Conservation (phyloP, 2,329 filamentous ascomycete genomes). For the Exserohilum rostratum region DNA sequence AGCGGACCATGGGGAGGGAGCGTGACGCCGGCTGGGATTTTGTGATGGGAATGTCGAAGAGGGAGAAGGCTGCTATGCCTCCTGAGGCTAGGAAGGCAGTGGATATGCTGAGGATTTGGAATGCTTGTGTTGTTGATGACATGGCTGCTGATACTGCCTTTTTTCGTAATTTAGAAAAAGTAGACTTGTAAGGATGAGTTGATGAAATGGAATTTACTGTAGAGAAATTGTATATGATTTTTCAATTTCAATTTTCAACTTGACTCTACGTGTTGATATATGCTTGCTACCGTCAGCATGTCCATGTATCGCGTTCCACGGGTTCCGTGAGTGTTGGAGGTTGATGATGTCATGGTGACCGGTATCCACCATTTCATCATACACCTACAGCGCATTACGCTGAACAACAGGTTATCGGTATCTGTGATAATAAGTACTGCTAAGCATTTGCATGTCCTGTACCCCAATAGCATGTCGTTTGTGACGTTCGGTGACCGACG, state of each 20-base stretch:
- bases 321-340: neutral
- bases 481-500: neutral
- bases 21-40: conserved; percentile 47
- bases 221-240: neutral
- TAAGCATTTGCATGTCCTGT: neutral
- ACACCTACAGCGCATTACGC: neutral
- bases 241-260: neutral
- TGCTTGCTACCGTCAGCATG: neutral
- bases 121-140: conserved; percentile 16
- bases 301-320: neutral
- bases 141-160: conserved; percentile 1
- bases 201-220: no score
- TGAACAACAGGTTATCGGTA: neutral
- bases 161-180: neutral
- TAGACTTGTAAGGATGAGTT: no score
- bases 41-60: conserved; percentile 42
- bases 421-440: no score
- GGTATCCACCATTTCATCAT: neutral
- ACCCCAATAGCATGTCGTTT: no score
- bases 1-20: conserved; percentile 44
- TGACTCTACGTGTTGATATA: neutral
- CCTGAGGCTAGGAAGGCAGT: conserved; percentile 43
- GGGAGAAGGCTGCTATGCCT: conserved; percentile 42
- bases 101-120: conserved; percentile 38
- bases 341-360: neutral